phyloP scores from a whole-genome alignment of 805 yeast genomes.

The Suhomyces vadensis region DNA sequence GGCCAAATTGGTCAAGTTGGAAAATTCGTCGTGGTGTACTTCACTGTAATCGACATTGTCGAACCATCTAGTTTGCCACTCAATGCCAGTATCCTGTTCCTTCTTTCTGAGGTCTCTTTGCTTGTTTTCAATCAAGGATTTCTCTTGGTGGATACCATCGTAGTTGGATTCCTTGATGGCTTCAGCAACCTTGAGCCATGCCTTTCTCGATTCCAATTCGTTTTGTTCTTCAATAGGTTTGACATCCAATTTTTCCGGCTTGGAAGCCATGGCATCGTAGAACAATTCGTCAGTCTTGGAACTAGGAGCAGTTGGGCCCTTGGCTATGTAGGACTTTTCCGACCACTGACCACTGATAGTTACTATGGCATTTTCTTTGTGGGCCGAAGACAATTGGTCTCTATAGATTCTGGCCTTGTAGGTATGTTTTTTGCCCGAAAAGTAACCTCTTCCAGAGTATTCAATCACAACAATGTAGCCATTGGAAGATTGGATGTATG shows the following conservation, averaged over 20 bases:
- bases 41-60: conserved; percentile 36
- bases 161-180: conserved; percentile 79
- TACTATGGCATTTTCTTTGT: conserved; percentile 65
- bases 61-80: conserved; percentile 88
- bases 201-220: conserved; percentile 78
- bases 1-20: conserved; percentile 45
- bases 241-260: conserved; percentile 61
- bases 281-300: conserved; percentile 52
- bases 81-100: conserved; percentile 62
- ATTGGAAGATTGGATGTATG: conserved; percentile 78
- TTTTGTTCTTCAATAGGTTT: conserved; percentile 83
- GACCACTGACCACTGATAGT: conserved; percentile 94
- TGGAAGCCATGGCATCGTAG: conserved; percentile 57
- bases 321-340: conserved; percentile 62
- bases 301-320: conserved; percentile 51
- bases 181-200: conserved; percentile 87
- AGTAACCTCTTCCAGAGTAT: conserved; percentile 91
- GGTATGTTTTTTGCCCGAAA: conserved; percentile 90
- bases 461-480: conserved; percentile 77
- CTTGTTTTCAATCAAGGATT: conserved; percentile 74
- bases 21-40: conserved; percentile 29
- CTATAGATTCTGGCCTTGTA: conserved; percentile 82
- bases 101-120: conserved; percentile 80
- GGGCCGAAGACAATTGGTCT: conserved; percentile 47
- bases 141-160: conserved; percentile 71